Conservation (phyloP, 2,329 filamentous ascomycete genomes). For the Fusarium xyrophilum region DNA sequence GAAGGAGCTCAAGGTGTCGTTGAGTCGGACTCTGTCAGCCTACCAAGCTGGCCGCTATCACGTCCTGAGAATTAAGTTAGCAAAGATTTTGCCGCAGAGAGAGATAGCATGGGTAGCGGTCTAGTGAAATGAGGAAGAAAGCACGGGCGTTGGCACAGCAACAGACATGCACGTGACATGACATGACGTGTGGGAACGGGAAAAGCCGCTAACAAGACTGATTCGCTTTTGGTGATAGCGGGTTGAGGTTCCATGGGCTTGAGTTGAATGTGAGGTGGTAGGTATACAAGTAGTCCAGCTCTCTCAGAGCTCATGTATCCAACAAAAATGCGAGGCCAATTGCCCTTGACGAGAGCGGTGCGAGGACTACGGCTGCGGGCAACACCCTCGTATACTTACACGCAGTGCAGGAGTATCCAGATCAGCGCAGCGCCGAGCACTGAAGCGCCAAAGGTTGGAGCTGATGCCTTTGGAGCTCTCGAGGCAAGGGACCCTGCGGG, state of each 20-base stretch:
- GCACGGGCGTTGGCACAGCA: slow-evolving; percentile 39
- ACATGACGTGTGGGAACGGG: slow-evolving; percentile 41
- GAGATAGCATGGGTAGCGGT: slow-evolving; percentile 21
- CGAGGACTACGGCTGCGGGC: slow-evolving; percentile 43
- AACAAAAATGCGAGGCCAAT: slow-evolving; percentile 54
- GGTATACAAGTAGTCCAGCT: slow-evolving; percentile 31
- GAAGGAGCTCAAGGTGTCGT: slow-evolving; percentile 23
- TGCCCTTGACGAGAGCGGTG: slow-evolving; percentile 49
- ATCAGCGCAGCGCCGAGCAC: slow-evolving; percentile 68
- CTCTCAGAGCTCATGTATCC: slow-evolving; percentile 30
- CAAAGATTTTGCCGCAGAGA: slow-evolving; percentile 32
- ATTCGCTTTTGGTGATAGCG: slow-evolving; percentile 26
- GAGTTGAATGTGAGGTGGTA: slow-evolving; percentile 17
- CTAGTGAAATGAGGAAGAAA: slow-evolving; percentile 13
- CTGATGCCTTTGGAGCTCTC: slow-evolving; percentile 63
- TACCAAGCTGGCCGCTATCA: slow-evolving; percentile 38
- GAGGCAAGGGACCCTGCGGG: slow-evolving; percentile 59
- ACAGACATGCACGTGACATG: slow-evolving; percentile 34
- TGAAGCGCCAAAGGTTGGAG: slow-evolving; percentile 57
- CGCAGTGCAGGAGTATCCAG: slow-evolving; percentile 66
- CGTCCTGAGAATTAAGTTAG: slow-evolving; percentile 33
- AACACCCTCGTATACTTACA: slow-evolving; percentile 53
- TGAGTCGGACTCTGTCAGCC: slow-evolving; percentile 34
- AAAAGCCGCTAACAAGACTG: slow-evolving; percentile 43
- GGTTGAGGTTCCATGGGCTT: not conserved